A percentile compares a stretch with the other conserved stretches of the same genome.
phyloP scores from a whole-genome alignment of 345 rosid genomes.

The Diplotaxis tenuifolia region DNA sequence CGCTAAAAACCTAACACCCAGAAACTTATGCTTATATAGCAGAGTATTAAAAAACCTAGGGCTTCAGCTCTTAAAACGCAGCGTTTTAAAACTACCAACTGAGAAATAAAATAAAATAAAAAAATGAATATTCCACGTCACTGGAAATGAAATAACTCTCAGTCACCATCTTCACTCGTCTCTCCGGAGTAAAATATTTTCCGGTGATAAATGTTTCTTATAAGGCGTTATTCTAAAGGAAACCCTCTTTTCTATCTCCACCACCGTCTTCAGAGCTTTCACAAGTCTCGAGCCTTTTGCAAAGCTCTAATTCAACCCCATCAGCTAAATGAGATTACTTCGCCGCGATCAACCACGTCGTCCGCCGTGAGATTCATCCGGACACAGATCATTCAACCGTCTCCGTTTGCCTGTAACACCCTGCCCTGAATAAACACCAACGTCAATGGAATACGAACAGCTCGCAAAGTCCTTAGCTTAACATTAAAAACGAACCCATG shows the following conservation, averaged over 20 bases:
- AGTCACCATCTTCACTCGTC: background rate
- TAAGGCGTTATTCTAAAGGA: slow-evolving; percentile 22
- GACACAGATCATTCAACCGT: slow-evolving; percentile 72
- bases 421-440: no score
- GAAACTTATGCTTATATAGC: slow-evolving; percentile 12
- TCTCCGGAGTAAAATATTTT: background rate
- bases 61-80: background rate
- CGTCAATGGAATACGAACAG: slow-evolving; percentile 67
- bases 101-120: background rate
- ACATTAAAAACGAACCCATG: slow-evolving; percentile 65
- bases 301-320: slow-evolving; percentile 26
- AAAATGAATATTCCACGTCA: background rate
- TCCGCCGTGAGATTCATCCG: slow-evolving; percentile 77
- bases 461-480: slow-evolving; percentile 59
- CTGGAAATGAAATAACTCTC: background rate
- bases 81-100: background rate
- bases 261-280: background rate
- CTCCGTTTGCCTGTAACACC: no score
- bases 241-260: background rate
- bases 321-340: slow-evolving; percentile 66
- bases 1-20: slow-evolving; percentile 25
- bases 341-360: slow-evolving; percentile 68
- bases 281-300: slow-evolving; percentile 20
- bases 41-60: background rate
- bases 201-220: slow-evolving; percentile 28